Base-by-base conservation (phyloP, 805 yeast genomes). In the Candida boleticola region DNA sequence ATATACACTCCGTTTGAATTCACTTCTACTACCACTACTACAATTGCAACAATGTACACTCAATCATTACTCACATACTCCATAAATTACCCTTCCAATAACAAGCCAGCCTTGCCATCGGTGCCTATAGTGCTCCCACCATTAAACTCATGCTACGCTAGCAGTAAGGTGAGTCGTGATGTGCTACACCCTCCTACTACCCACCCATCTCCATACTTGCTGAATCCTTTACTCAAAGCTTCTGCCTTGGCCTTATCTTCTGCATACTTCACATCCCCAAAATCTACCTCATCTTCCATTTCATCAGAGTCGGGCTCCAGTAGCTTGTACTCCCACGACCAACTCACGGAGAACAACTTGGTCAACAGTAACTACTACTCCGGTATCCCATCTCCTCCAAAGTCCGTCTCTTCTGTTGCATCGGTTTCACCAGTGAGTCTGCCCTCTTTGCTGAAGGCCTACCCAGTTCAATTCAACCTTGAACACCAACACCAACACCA, bases 371-470 rank as follows among this genome's bases (percentile, higher is more conserved):
- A 23, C 29, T 38, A 38, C 26, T 38, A 20, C 27, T 16, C 25
- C 5, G 41, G 41, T 9, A 38, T 38, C 16, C 41, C 41, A 20
- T 29, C 36, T 7, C 41, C 41, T 4, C 41, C 41, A 29, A 38
- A 38, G 14, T 38, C 41, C 13, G 9, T 29, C 13, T 20, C 18
- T 13, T 30, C 35, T 6, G 41, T 38, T 7, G 42, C 37, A 4
- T 30, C 39, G 13, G 30, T 41, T 5, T 36, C 39, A n/a, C 43
- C 43, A 14, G 40, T 36, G 36, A 14, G 27, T 18, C 43, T 38
- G 41, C 41, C 41, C 6, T 38, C 41, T 4, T 26, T 38, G 3
- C 23, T 21, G 29, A 38, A 18, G 17, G 18, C 21, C 21, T 35
- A 19, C 29, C 37, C 37, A 10, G 17, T 26, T 4, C 37, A 35